Evolutionary conservation across 2,329 filamentous ascomycete species (phyloP), one percentile per base, ranked within the genome.

Genomic region (Verticillium nubilum): DNA sequence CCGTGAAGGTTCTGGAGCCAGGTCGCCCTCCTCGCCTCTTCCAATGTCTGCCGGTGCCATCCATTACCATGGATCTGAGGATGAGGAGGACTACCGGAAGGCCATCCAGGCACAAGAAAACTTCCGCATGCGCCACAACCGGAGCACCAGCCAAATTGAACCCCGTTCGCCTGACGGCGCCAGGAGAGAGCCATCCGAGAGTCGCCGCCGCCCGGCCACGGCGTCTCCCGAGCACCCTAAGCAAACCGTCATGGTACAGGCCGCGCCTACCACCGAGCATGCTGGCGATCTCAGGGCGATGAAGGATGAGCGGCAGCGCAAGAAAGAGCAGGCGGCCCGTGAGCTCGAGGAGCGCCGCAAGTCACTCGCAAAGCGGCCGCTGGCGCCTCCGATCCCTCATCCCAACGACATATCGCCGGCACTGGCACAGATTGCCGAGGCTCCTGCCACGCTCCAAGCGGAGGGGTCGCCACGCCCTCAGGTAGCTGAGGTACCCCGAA

Each of bases 341-440:
- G 93, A 97, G 73, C 83, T 98, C 1, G 93, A 97, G 73, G 91
- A 95, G 68, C 86, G 94, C 28, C 87, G 94, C 60, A 86, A 90
- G 69, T 97, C 94, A 15, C 80, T 96, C 27, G 91, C 90, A 23
- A 85, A 91, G 59, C 85, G 92, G 56, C 90, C 92, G 3, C 90
- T 90, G 26, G 91, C 88, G 2, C 92, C 92, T 0, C 78, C 86
- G 0, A 96, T 97, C 62, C 87, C 91, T 5, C 87, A 92, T 64
- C 93, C 93, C 0, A 79, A 80, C 61, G 76, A 85, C 60, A 74
- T 86, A 52, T 75, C 76, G 0, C 73, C 75, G 2, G 71, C 74
- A n/a, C 62, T 69, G 28, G 61, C 66, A 12, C 69, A 70, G 10
- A 62, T 67, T 12, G 73, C 80, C 33, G 80, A 82, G 60, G 74